phyloP scores from a whole-genome alignment of 2,329 filamentous ascomycete species.

The Trichoderma sp. region DNA sequence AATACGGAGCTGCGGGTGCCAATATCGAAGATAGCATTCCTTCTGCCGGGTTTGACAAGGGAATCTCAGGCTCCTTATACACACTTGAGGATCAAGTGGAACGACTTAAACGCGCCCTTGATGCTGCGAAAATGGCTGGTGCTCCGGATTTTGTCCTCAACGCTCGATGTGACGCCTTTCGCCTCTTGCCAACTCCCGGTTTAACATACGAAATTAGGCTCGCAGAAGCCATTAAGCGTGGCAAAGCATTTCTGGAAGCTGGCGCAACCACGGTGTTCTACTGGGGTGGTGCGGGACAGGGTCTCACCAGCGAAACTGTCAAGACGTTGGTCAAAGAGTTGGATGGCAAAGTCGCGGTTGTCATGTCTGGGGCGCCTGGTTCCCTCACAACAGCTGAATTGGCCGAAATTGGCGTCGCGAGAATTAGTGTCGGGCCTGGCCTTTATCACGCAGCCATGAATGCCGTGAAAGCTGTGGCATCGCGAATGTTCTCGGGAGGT shows the following conservation, averaged over 20 bases:
- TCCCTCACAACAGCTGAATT: conserved; percentile 48
- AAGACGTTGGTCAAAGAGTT: conserved; percentile 50
- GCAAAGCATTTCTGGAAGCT: conserved; percentile 57
- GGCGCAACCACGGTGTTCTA: conserved; percentile 63
- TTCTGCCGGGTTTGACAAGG: conserved; percentile 38
- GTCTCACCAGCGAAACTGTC: conserved; percentile 51
- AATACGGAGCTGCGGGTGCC: conserved; percentile 55
- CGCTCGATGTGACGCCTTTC: conserved; percentile 58
- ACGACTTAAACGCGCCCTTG: conserved; percentile 47
- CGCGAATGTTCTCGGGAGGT: conserved; percentile 36
- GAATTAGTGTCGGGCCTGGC: conserved; percentile 57
- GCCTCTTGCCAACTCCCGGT: conserved; percentile 35
- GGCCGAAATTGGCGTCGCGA: conserved; percentile 52
- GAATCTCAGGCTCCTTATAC: conserved; percentile 39
- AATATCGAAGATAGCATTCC: conserved; percentile 59
- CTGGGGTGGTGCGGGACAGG: conserved; percentile 52
- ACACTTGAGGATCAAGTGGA: conserved; percentile 48
- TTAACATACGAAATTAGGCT: conserved; percentile 41
- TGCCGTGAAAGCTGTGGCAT: conserved; percentile 40
- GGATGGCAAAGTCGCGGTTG: conserved; percentile 52
- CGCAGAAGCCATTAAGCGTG: conserved; percentile 54
- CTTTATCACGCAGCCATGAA: conserved; percentile 46
- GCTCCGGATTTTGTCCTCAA: conserved; percentile 59
- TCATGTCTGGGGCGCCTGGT: conserved; percentile 40
- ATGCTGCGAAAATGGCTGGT: conserved; percentile 47